These are phyloP conservation scores for Nigrograna mackinnonii DNA, from an alignment of 2,329 filamentous ascomycete species.

Conservation along the genomic window DNA sequence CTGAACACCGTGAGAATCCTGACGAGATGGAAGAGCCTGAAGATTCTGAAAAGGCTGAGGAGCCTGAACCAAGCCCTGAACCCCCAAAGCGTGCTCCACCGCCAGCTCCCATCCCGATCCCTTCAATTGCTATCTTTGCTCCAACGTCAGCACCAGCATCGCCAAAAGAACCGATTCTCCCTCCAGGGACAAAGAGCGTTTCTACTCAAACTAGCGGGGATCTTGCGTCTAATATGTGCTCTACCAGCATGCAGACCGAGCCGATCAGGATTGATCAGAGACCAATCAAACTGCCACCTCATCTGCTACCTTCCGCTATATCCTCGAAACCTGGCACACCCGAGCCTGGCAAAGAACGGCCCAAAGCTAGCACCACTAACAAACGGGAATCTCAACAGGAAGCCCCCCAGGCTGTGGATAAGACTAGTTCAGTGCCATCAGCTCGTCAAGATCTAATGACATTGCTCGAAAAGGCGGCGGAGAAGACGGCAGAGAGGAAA, in stretches of 20 bases:
- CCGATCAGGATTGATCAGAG: slow-evolving; percentile 84
- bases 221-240: slow-evolving; percentile 51
- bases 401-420: slow-evolving; percentile 12
- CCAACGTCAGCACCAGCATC: slow-evolving; percentile 80
- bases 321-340: slow-evolving; percentile 54
- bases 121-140: slow-evolving; percentile 89
- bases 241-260: slow-evolving; percentile 79
- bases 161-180: slow-evolving; percentile 75
- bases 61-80: slow-evolving; percentile 13
- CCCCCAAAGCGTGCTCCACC: slow-evolving; percentile 35
- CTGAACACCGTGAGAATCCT: no score
- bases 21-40: slow-evolving; percentile 11
- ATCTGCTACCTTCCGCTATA: slow-evolving; percentile 79
- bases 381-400: slow-evolving; percentile 21
- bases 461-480: slow-evolving; percentile 30
- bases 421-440: slow-evolving; percentile 14
- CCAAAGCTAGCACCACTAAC: slow-evolving; percentile 2
- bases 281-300: slow-evolving; percentile 72
- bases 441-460: slow-evolving; percentile 33
- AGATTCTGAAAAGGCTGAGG: background rate
- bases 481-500: slow-evolving; percentile 16
- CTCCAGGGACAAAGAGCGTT: slow-evolving; percentile 78
- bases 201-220: slow-evolving; percentile 75
- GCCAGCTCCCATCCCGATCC: slow-evolving; percentile 60
- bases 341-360: slow-evolving; percentile 20